Evolutionary conservation across 2,329 filamentous ascomycete species (phyloP).

Genomic region (Emmonsiellopsis sp.): DNA sequence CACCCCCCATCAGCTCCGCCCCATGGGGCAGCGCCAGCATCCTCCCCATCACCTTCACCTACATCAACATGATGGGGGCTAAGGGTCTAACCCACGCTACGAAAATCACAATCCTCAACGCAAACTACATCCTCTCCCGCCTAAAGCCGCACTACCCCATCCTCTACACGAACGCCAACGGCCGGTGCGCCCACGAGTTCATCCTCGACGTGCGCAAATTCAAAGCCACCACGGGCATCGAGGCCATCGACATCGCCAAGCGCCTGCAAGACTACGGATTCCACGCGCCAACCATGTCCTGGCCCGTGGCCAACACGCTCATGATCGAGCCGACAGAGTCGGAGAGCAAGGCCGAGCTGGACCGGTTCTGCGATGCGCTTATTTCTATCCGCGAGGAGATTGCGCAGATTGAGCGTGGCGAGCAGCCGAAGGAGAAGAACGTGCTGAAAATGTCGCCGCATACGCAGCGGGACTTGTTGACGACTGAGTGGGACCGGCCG

Average conservation of each 20-base stretch:
- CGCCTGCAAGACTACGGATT: slow-evolving; percentile 95
- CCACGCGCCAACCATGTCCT: slow-evolving; percentile 95
- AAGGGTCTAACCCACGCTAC: slow-evolving; percentile 80
- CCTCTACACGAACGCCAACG: slow-evolving; percentile 83
- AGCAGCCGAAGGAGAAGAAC: slow-evolving; percentile 65
- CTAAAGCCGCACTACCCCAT: slow-evolving; percentile 81
- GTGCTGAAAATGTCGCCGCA: slow-evolving; percentile 87
- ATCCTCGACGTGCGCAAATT: slow-evolving; percentile 85
- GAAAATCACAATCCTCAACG: slow-evolving; percentile 86
- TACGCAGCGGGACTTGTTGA: slow-evolving; percentile 69
- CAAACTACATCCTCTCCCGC: slow-evolving; percentile 89
- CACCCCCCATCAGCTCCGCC: slow-evolving; percentile 66
- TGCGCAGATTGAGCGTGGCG: slow-evolving; percentile 68
- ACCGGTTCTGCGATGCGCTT: slow-evolving; percentile 84
- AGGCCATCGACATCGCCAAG: slow-evolving; percentile 93
- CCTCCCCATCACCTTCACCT: slow-evolving; percentile 87
- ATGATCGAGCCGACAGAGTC: slow-evolving; percentile 98
- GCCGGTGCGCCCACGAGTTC: slow-evolving; percentile 92
- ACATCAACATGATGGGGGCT: slow-evolving; percentile 87
- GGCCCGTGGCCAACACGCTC: slow-evolving; percentile 87
- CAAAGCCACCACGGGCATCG: slow-evolving; percentile 71
- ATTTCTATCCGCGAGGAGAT: slow-evolving; percentile 84
- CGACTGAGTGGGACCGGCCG: slow-evolving; percentile 68
- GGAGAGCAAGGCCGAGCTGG: slow-evolving; percentile 84
- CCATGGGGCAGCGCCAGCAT: slow-evolving; percentile 85